phyloP scores from a whole-genome alignment of 1,139 yeast species.

The Pichia sp. region DNA sequence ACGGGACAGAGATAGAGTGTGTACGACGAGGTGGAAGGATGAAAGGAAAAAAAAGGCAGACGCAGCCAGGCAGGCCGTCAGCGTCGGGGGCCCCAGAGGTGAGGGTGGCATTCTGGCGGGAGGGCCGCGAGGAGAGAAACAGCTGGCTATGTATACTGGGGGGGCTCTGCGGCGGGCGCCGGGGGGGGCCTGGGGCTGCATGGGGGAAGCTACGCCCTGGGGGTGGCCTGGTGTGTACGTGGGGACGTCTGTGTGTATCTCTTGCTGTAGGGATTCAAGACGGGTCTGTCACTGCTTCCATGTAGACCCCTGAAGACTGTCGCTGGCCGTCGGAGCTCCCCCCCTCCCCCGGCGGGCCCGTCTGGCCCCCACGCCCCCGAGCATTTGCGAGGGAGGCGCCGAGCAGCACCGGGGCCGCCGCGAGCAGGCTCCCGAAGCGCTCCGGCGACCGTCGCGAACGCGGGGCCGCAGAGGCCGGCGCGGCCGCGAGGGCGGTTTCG shows the following conservation, averaged over 20 bases:
- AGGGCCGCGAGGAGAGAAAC: background rate
- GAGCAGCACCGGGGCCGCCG: background rate
- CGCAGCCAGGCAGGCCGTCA: constrained; percentile 1
- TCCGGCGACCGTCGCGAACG: background rate
- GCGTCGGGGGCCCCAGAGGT: background rate
- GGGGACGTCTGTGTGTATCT: too few relatives aligned
- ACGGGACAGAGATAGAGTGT: background rate
- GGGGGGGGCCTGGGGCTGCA: too few relatives aligned
- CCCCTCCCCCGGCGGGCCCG: background rate
- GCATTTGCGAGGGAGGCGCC: background rate
- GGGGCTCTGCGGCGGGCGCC: too few relatives aligned
- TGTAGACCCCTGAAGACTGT: too few relatives aligned
- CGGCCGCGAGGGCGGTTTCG: background rate
- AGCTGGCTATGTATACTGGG: too few relatives aligned
- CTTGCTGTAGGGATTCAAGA: too few relatives aligned
- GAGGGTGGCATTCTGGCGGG: background rate
- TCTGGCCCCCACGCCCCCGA: background rate
- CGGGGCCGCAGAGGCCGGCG: background rate
- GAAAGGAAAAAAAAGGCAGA: constrained; percentile 1
- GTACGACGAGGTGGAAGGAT: background rate
- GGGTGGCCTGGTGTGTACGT: too few relatives aligned
- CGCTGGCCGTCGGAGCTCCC: constrained; percentile 1
- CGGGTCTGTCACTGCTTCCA: too few relatives aligned
- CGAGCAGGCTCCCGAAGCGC: background rate
- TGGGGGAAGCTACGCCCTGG: too few relatives aligned